These are phyloP conservation scores for Cokeromyces recurvatus DNA, from an alignment of 371 early-diverging fungal species.

Conservation along the genomic window DNA sequence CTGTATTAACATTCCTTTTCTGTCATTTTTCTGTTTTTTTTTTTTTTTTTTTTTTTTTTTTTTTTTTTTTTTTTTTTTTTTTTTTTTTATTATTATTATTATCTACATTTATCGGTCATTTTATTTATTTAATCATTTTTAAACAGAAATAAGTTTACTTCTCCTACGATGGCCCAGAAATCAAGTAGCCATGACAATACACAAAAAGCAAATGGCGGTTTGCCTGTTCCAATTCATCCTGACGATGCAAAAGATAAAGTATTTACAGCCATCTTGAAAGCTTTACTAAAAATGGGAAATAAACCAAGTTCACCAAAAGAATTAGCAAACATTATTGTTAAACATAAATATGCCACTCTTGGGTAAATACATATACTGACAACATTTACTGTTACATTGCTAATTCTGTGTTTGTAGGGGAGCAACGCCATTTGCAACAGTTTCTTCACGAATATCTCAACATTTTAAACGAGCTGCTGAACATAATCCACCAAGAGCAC, in stretches of 20 bases:
- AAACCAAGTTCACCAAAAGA: constrained; percentile 80
- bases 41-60: not conserved
- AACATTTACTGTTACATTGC: no score
- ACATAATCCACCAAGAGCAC: constrained; percentile 72
- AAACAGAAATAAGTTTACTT: not conserved
- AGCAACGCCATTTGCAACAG: constrained; percentile 88
- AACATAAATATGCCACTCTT: constrained; percentile 68
- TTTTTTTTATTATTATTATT: not conserved
- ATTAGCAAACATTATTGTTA: constrained; percentile 71
- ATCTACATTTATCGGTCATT: not conserved
- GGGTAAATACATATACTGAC: constrained; percentile 49
- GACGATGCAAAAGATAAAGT: constrained; percentile 83
- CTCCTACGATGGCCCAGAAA: constrained; percentile 11
- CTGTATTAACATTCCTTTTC: no score
- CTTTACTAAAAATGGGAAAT: constrained; percentile 69
- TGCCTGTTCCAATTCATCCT: constrained; percentile 54
- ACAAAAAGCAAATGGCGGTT: constrained; percentile 5
- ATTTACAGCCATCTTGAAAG: constrained; percentile 76
- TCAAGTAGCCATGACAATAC: constrained; percentile 4
- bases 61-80: constrained; percentile 4
- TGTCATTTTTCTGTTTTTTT: constrained; percentile 5
- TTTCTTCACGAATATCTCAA: constrained; percentile 84
- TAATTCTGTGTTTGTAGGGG: constrained; percentile 44
- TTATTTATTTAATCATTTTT: not conserved
- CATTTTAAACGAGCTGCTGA: constrained; percentile 77